A percentile compares a stretch with the other conserved stretches of the same genome.
These are phyloP conservation scores for Claviceps sp. DNA, from an alignment of 2,329 filamentous ascomycete genomes.

Conservation along the genomic window DNA sequence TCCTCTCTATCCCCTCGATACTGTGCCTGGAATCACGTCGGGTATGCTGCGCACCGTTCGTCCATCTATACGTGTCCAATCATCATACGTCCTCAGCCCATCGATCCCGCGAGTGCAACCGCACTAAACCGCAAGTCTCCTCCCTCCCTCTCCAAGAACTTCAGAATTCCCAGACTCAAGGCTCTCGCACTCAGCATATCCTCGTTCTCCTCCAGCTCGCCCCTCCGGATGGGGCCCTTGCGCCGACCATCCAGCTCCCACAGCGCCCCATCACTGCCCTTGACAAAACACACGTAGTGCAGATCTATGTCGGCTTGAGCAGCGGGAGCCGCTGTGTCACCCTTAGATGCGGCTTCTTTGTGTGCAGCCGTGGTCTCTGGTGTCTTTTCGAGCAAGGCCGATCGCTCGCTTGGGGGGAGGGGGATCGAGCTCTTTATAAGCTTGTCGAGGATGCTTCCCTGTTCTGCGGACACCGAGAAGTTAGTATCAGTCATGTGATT, in stretches of 20 bases:
- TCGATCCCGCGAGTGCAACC: constrained; percentile 38
- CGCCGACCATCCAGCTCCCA: constrained; percentile 49
- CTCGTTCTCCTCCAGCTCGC: constrained; percentile 43
- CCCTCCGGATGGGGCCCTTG: constrained; percentile 44
- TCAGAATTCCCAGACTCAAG: constrained; percentile 51
- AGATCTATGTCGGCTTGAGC: constrained; percentile 77
- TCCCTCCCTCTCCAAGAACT: constrained; percentile 42
- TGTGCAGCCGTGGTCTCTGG: constrained; percentile 66
- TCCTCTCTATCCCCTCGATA: not conserved
- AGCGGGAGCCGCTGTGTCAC: constrained; percentile 65
- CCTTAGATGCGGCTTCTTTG: constrained; percentile 58
- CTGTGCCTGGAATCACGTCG: not conserved
- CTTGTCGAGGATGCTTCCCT: constrained; percentile 43
- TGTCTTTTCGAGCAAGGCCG: constrained; percentile 64
- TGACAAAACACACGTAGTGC: constrained; percentile 93
- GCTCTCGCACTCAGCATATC: constrained; percentile 66
- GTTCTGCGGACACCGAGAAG: constrained; percentile 18
- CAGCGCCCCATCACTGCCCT: constrained; percentile 48
- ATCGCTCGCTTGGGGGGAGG: constrained; percentile 51
- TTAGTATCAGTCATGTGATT: no score
- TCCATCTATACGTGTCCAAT: not conserved
- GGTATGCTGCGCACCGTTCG: not conserved
- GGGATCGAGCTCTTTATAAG: constrained; percentile 60
- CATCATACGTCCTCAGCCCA: constrained; percentile 24
- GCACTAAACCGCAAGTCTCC: constrained; percentile 46